These are phyloP conservation scores for Xylariaceae sp. DNA, from an alignment of 2,329 filamentous ascomycete species.

Conservation along the genomic window DNA sequence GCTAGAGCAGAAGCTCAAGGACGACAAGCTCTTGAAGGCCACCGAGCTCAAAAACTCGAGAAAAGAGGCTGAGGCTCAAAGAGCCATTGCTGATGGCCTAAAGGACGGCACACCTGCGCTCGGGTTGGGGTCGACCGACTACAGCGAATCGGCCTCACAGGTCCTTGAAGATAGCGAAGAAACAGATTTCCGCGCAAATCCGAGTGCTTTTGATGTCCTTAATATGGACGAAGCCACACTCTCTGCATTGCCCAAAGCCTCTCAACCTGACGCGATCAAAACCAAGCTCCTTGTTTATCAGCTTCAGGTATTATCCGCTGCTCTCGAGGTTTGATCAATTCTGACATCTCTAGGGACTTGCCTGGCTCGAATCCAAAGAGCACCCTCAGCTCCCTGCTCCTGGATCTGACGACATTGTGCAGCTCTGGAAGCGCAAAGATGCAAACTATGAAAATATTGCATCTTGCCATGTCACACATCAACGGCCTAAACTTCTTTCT, in stretches of 20 bases:
- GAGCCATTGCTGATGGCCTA: conserved; percentile 40
- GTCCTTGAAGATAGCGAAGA: conserved; percentile 65
- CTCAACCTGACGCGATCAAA: conserved; percentile 62
- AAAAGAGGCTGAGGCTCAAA: conserved; percentile 52
- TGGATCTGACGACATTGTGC: conserved; percentile 61
- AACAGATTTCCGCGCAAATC: conserved; percentile 64
- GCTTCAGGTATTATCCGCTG: conserved; percentile 46
- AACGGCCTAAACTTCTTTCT: conserved; percentile 63
- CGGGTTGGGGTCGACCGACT: conserved; percentile 26
- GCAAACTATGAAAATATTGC: conserved; percentile 63
- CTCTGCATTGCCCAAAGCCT: conserved; percentile 67
- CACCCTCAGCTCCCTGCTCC: conserved; percentile 60
- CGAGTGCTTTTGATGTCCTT: conserved; percentile 65
- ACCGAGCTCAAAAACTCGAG: conserved; percentile 55
- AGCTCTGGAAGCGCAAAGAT: conserved; percentile 69
- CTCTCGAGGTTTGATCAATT: conserved; percentile 1
- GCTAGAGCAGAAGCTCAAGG: conserved; percentile 62
- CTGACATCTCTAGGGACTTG: conserved; percentile 59
- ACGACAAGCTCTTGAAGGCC: conserved; percentile 60
- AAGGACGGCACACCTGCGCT: conserved; percentile 39
- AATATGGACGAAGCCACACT: conserved; percentile 70
- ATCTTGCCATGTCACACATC: conserved; percentile 62
- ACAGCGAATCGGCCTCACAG: conserved; percentile 53
- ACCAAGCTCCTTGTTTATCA: conserved; percentile 78
- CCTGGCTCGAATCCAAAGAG: conserved; percentile 79